phyloP scores from a whole-genome alignment of 1,139 yeast species.

The Geotrichum australiense region DNA sequence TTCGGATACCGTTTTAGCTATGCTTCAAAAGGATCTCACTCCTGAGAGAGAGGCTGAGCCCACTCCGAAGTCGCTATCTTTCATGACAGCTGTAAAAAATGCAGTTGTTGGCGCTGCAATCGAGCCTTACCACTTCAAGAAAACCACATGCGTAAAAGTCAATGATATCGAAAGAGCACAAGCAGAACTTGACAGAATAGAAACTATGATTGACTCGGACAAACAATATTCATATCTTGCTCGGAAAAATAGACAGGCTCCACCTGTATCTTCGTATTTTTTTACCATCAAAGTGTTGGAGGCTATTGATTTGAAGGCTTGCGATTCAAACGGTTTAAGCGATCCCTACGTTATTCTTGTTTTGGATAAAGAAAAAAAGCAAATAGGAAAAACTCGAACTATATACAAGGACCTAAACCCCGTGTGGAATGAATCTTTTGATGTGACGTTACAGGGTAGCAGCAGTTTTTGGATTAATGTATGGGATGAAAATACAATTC shows the following conservation, averaged over 20 bases:
- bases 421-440: slow-evolving; percentile 77
- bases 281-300: slow-evolving; percentile 59
- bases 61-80: slow-evolving; percentile 36
- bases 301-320: slow-evolving; percentile 63
- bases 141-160: slow-evolving; percentile 65
- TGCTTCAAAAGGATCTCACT: slow-evolving; percentile 44
- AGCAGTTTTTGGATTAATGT: slow-evolving; percentile 50
- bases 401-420: slow-evolving; percentile 61
- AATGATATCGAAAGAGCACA: slow-evolving; percentile 64
- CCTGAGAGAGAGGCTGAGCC: slow-evolving; percentile 32
- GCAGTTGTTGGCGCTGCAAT: slow-evolving; percentile 38
- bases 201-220: slow-evolving; percentile 57
- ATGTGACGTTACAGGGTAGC: slow-evolving; percentile 41
- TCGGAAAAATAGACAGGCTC: slow-evolving; percentile 27
- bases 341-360: slow-evolving; percentile 64
- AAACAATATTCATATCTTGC: slow-evolving; percentile 44
- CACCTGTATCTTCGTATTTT: slow-evolving; percentile 43
- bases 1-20: slow-evolving; percentile 41
- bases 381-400: slow-evolving; percentile 67
- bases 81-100: slow-evolving; percentile 35
- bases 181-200: slow-evolving; percentile 52
- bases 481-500: slow-evolving; percentile 59
- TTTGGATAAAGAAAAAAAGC: slow-evolving; percentile 51
- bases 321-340: slow-evolving; percentile 46
- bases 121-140: slow-evolving; percentile 57